Base-by-base conservation (phyloP, 2,329 filamentous ascomycete species). In the Aureobasidium sp. region DNA sequence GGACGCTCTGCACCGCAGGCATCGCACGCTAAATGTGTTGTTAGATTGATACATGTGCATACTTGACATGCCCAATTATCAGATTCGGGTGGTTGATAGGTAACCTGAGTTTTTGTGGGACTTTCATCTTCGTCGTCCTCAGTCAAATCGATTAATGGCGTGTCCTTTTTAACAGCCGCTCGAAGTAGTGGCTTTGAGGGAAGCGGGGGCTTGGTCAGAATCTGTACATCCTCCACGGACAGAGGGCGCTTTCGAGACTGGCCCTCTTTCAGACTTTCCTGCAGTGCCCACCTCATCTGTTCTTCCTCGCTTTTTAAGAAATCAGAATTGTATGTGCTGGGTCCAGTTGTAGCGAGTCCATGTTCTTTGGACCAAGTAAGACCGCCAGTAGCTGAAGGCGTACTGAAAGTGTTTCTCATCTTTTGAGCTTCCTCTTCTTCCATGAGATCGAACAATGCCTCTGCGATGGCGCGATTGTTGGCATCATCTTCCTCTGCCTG, bases 401-500 rank as follows among this genome's bases (percentile, higher is more conserved):
- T 76, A 12, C 82, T 77, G 68, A 85, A 79, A 60, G 77, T 74
- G n/a, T 84, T 83, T 65, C 85, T 66, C 67, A 77, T 67, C 65
- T 75, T 76, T 52, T 70, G 68, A 66, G 78, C 75, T 66, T 86
- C 82, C 65, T 96, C 91, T 71, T 96, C 86, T 70, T 95, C 88
- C 29, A 94, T 87, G 20, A 96, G 79, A 69, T 97, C 92, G 78
- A 90, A 91, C 36, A 95, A 79, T 0, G 91, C 91, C 69, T 92
- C 86, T 59, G 91, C 86, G 64, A 96, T 96, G 5, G 92, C 92
- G 27, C 84, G 81, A 62, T 96, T 90, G 68, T 96, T 95, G 3
- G 91, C 92, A 67, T 91, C 87, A 61, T 96, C 91, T 72, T 95
- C 89, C 67, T 95, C 90, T 0, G 90, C 91, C 69, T 89, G 84